These are phyloP conservation scores for Globisporangium viniferum DNA, from an alignment of 352 stramenopile genomes.

Conservation along the genomic window DNA sequence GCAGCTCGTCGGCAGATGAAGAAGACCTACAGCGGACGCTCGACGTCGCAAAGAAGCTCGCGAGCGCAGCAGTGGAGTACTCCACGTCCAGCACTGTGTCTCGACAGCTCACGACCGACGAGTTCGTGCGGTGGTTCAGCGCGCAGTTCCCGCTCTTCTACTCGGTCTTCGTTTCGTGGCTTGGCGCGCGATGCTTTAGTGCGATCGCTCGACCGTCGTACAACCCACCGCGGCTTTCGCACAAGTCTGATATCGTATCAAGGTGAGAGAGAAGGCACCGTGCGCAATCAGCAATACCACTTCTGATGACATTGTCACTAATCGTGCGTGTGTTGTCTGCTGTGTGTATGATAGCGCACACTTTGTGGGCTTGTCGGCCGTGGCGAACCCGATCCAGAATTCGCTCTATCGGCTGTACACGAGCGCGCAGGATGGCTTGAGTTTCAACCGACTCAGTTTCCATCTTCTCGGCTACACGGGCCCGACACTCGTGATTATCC, in stretches of 20 bases:
- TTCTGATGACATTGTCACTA: neutral
- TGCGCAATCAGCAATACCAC: neutral
- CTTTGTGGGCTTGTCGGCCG: conserved; percentile 55
- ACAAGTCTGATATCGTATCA: conserved; percentile 69
- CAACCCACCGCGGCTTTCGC: conserved; percentile 40
- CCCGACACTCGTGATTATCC: conserved; percentile 66
- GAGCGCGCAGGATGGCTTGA: conserved; percentile 73
- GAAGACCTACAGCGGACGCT: conserved; percentile 30
- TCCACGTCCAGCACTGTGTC: conserved; percentile 6
- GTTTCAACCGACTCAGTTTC: conserved; percentile 81
- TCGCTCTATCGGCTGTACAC: conserved; percentile 71
- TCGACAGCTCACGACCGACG: conserved; percentile 40
- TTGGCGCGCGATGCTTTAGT: conserved; percentile 51
- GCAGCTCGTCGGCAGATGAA: neutral
- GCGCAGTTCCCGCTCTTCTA: conserved; percentile 71
- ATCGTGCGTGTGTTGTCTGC: neutral
- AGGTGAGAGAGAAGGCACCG: conserved; percentile 25
- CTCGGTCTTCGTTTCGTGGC: conserved; percentile 74
- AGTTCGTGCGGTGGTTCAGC: conserved; percentile 61
- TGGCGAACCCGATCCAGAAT: conserved; percentile 57
- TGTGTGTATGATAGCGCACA: conserved; percentile 45
- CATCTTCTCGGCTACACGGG: conserved; percentile 80
- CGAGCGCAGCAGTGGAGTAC: conserved; percentile 25
- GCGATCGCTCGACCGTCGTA: conserved; percentile 51
- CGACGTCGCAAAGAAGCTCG: conserved; percentile 39